Percentiles rank a stretch among this genome's conserved stretches.
These are phyloP conservation scores for Volvox africanus DNA, from an alignment of 139 green algal species.

Conservation along the genomic window DNA sequence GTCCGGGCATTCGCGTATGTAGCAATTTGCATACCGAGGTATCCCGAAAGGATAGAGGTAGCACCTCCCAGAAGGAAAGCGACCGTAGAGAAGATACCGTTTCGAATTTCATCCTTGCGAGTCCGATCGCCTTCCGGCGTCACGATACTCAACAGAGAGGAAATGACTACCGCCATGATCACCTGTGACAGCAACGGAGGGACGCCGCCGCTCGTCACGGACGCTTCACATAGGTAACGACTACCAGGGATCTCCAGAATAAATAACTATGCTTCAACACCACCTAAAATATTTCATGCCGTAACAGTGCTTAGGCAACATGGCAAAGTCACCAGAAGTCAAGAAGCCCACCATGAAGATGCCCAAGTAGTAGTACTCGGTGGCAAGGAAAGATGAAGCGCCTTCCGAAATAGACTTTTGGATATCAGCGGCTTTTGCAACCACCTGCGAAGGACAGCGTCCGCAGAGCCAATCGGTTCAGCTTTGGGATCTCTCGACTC, in stretches of 20 bases:
- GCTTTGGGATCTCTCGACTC: constrained; percentile 2
- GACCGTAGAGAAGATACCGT: constrained; percentile 94
- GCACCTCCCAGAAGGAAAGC: constrained; percentile 92
- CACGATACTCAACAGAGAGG: constrained; percentile 91
- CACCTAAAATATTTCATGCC: no score
- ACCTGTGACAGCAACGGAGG: constrained; percentile 57
- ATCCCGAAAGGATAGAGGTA: constrained; percentile 95
- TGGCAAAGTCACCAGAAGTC: no score
- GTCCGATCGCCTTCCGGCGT: constrained; percentile 73
- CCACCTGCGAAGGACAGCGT: constrained; percentile 70
- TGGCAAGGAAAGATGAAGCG: constrained; percentile 93
- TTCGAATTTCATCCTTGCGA: constrained; percentile 75
- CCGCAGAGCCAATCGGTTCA: neutral
- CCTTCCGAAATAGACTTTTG: constrained; percentile 93
- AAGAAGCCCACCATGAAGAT: constrained; percentile 65
- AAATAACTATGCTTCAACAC: no score
- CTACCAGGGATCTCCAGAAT: no score
- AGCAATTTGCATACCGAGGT: constrained; percentile 97
- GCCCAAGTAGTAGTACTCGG: constrained; percentile 89
- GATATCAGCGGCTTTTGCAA: constrained; percentile 90
- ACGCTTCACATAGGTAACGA: no score
- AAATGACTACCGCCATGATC: constrained; percentile 94
- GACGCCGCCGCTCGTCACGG: no score
- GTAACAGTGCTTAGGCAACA: no score
- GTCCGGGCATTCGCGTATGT: constrained; percentile 97